These are phyloP conservation scores for Beta lomatogona DNA, from an alignment of 179 eudicot genomes.

Conservation along the genomic window DNA sequence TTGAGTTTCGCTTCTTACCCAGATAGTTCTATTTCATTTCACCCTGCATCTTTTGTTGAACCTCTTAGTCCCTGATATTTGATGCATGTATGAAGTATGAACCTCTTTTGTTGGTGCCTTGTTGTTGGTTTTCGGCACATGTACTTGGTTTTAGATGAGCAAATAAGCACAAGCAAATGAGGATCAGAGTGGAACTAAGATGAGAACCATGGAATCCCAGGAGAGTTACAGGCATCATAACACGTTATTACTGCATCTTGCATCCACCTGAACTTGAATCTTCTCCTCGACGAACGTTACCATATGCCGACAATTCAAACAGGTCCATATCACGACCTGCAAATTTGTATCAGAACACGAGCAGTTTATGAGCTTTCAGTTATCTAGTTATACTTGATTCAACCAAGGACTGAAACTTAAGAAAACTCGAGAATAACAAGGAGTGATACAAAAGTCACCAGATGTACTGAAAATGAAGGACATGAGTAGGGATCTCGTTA, in stretches of 20 bases:
- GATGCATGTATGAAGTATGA: too few relatives aligned
- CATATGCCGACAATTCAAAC: slow-evolving; percentile 77
- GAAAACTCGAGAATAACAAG: background rate
- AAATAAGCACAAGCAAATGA: background rate
- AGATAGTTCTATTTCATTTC: too few relatives aligned
- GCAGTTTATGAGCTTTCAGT: slow-evolving; percentile 4
- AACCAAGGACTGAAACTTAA: background rate
- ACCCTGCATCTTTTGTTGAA: too few relatives aligned
- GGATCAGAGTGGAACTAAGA: background rate
- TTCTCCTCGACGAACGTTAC: slow-evolving; percentile 76
- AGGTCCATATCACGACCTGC: slow-evolving; percentile 94
- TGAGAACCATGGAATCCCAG: background rate
- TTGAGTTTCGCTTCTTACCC: too few relatives aligned
- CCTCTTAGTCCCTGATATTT: too few relatives aligned
- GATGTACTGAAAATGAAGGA: background rate
- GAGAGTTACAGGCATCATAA: background rate
- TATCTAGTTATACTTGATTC: background rate
- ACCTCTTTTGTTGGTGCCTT: too few relatives aligned
- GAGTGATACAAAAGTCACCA: background rate
- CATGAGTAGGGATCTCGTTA: too few relatives aligned
- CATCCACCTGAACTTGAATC: slow-evolving; percentile 92
- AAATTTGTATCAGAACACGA: background rate
- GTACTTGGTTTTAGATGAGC: too few relatives aligned
- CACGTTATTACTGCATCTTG: slow-evolving; percentile 54
- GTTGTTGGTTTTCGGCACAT: too few relatives aligned